phyloP scores from a whole-genome alignment of 106 monocot genomes.

The Amphibolis antarctica region DNA sequence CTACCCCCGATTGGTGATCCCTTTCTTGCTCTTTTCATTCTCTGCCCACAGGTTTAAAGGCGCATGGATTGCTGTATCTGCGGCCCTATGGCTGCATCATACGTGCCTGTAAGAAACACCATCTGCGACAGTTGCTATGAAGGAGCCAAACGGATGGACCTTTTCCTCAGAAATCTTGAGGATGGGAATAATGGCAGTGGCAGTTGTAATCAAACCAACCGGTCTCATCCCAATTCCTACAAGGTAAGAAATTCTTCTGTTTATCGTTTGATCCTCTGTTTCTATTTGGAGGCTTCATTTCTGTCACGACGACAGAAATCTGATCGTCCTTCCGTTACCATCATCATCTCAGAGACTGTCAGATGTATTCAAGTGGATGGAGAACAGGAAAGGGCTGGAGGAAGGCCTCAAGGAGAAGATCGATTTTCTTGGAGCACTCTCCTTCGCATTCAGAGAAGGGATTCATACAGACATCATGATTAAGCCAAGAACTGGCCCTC shows the following conservation, averaged over 20 bases:
- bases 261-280: background rate
- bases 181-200: background rate
- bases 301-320: no score
- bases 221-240: constrained; percentile 8
- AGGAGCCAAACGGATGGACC: constrained; percentile 46
- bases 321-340: background rate
- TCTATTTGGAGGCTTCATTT: no score
- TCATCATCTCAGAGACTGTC: constrained; percentile 31
- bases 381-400: constrained; percentile 39
- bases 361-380: constrained; percentile 39
- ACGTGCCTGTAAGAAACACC: constrained; percentile 63
- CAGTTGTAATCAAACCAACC: background rate
- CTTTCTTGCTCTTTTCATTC: background rate
- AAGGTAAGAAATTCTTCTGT: constrained; percentile 26
- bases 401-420: constrained; percentile 26
- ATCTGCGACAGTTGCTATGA: constrained; percentile 71
- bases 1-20: background rate
- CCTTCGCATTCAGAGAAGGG: constrained; percentile 39
- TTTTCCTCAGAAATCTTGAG: constrained; percentile 31
- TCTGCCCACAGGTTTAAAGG: background rate
- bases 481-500: constrained; percentile 26
- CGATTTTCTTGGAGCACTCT: constrained; percentile 31
- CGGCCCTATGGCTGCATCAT: constrained; percentile 42
- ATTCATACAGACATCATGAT: constrained; percentile 68
- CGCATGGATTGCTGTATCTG: constrained; percentile 91